phyloP scores from a whole-genome alignment of 1,139 yeast genomes.

The Kodamaea arcana region DNA sequence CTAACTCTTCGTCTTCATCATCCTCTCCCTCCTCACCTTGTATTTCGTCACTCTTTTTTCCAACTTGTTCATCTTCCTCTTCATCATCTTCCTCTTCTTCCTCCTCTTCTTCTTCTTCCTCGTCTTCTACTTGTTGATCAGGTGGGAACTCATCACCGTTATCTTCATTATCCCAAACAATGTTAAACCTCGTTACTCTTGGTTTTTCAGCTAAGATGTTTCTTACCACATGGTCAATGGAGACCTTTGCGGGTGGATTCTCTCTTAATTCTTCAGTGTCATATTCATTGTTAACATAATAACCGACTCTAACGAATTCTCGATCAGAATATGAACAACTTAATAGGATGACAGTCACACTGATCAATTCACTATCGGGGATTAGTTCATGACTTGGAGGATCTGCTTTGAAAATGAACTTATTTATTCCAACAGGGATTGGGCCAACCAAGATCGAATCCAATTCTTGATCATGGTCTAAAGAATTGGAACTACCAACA shows the following conservation, averaged over 20 bases:
- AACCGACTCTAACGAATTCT: slow-evolving; percentile 95
- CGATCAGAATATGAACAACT: slow-evolving; percentile 91
- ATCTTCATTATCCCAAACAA: slow-evolving; percentile 83
- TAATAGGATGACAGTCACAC: slow-evolving; percentile 87
- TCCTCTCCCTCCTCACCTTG: slow-evolving; percentile 46
- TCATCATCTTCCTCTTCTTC: slow-evolving; percentile 58
- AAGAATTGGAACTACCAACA: slow-evolving; percentile 89
- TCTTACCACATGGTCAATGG: slow-evolving; percentile 89
- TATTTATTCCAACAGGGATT: slow-evolving; percentile 94
- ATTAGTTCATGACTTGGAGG: slow-evolving; percentile 95
- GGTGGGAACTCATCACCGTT: slow-evolving; percentile 70
- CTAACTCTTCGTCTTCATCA: slow-evolving; percentile 34
- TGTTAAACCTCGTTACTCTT: slow-evolving; percentile 91
- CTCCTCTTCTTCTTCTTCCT: slow-evolving; percentile 52
- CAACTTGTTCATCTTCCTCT: slow-evolving; percentile 50
- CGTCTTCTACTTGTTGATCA: slow-evolving; percentile 46
- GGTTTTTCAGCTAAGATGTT: slow-evolving; percentile 97
- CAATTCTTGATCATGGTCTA: slow-evolving; percentile 94
- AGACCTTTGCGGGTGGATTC: slow-evolving; percentile 91
- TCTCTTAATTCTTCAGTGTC: slow-evolving; percentile 89
- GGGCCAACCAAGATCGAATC: slow-evolving; percentile 97
- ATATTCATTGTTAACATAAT: slow-evolving; percentile 94
- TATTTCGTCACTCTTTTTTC: slow-evolving; percentile 23
- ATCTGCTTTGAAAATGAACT: slow-evolving; percentile 88
- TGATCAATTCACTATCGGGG: slow-evolving; percentile 91